These are phyloP conservation scores for Sarocladium kiliense DNA, from an alignment of 2,329 filamentous ascomycete species.

Conservation along the genomic window DNA sequence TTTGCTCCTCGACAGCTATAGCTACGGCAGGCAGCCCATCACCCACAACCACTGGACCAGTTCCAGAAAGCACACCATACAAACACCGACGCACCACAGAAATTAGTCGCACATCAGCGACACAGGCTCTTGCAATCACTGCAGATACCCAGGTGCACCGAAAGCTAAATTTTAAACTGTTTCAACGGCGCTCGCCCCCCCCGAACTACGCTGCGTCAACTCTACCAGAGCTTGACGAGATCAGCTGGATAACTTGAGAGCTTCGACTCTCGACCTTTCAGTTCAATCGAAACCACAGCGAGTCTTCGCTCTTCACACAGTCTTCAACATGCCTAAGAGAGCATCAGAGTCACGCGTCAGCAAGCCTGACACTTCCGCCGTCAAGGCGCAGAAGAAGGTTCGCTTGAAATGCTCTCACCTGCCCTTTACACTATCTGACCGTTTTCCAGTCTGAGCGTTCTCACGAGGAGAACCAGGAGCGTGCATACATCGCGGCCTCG, in stretches of 20 bases:
- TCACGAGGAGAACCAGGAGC: constrained; percentile 77
- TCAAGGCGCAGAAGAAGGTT: constrained; percentile 11
- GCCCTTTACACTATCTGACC: constrained; percentile 5
- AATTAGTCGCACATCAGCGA: not conserved
- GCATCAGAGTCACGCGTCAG: not conserved
- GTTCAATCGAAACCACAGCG: too few relatives aligned
- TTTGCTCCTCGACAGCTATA: not conserved
- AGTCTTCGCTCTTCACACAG: too few relatives aligned
- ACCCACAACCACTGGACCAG: not conserved
- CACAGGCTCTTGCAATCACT: not conserved
- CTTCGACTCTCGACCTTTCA: too few relatives aligned
- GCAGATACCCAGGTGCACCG: not conserved
- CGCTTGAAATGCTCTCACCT: not conserved
- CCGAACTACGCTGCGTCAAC: not conserved
- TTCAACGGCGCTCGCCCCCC: not conserved
- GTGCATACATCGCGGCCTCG: constrained; percentile 90
- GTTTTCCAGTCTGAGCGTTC: constrained; percentile 61
- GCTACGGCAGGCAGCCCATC: not conserved
- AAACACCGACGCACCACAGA: not conserved
- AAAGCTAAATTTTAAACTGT: not conserved
- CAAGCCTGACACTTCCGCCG: constrained; percentile 2
- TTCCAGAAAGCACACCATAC: not conserved
- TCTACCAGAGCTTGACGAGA: constrained; percentile 1
- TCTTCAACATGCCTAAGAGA: constrained; percentile 5
- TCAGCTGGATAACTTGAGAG: too few relatives aligned